A percentile compares a stretch with the other conserved stretches of the same genome.
Evolutionary conservation across 2,329 filamentous ascomycete genomes (phyloP).

Genomic region (Aspergillus clavatus): DNA sequence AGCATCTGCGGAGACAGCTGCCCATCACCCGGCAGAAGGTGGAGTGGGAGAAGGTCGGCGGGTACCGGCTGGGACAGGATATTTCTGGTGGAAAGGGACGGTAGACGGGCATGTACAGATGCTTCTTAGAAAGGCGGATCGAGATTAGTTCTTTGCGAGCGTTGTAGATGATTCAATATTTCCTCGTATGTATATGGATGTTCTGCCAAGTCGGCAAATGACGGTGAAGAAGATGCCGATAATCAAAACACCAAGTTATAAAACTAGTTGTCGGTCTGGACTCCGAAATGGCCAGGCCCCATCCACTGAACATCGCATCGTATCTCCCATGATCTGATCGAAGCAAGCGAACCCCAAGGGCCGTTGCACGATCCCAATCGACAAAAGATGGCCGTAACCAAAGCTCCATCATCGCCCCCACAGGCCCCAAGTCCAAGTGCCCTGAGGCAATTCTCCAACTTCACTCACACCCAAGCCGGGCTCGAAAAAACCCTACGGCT

Average conservation of each 20-base stretch:
- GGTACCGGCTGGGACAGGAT: slow-evolving; percentile 79
- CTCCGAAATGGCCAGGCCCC: no score
- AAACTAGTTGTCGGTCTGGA: neutral
- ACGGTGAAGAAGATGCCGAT: neutral
- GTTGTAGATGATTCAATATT: neutral
- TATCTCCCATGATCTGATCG: no score
- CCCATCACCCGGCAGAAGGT: slow-evolving; percentile 98
- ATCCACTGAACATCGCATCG: no score
- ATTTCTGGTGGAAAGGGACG: slow-evolving; percentile 62
- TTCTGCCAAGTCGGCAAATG: neutral
- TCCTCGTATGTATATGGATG: neutral
- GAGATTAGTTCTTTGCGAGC: neutral
- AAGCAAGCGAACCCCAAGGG: neutral
- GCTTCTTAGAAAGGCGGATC: neutral
- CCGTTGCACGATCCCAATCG: neutral
- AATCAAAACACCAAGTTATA: no score
- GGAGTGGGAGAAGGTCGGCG: slow-evolving; percentile 97
- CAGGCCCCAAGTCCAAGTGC: neutral
- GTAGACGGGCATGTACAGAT: slow-evolving; percentile 7
- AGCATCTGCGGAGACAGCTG: slow-evolving; percentile 83
- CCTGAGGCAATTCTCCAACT: slow-evolving; percentile 23
- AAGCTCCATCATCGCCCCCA: neutral
- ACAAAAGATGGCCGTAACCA: neutral
- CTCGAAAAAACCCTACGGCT: slow-evolving; percentile 35
- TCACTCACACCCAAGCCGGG: slow-evolving; percentile 23